Percentiles rank a stretch among this genome's conserved stretches.
These are phyloP conservation scores for Eutrema japonicum DNA, from an alignment of 345 rosid species.

Conservation along the genomic window DNA sequence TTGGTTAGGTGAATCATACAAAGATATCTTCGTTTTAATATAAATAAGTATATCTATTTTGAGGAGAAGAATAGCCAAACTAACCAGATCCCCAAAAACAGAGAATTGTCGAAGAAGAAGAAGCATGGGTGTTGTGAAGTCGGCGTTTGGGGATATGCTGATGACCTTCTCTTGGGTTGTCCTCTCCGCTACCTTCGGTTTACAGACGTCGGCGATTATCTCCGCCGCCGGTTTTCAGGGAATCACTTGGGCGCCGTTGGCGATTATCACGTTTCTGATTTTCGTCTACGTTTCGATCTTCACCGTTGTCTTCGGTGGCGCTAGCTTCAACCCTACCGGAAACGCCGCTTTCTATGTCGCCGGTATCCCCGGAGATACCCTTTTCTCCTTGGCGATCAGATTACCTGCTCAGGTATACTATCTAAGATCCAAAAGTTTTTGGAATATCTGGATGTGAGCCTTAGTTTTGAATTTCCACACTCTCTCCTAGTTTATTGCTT, in stretches of 20 bases:
- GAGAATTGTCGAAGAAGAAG: conserved; percentile 21
- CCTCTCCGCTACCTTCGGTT: conserved; percentile 64
- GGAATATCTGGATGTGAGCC: background rate
- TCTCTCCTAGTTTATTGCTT: background rate
- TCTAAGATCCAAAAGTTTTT: conserved; percentile 23
- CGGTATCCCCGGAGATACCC: conserved; percentile 74
- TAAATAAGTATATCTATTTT: background rate
- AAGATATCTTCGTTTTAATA: conserved; percentile 30
- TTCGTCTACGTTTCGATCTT: conserved; percentile 73
- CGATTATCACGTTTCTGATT: conserved; percentile 59
- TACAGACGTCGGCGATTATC: conserved; percentile 57
- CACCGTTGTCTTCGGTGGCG: conserved; percentile 72
- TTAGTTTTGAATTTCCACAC: conserved; percentile 4
- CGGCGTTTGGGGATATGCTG: conserved; percentile 72
- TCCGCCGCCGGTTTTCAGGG: conserved; percentile 54
- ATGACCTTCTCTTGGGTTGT: conserved; percentile 82
- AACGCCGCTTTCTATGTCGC: conserved; percentile 85
- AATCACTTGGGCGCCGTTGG: conserved; percentile 56
- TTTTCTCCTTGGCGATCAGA: conserved; percentile 83
- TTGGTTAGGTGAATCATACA: conserved; percentile 41
- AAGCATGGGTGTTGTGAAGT: conserved; percentile 61
- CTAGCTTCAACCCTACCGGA: conserved; percentile 91
- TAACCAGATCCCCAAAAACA: conserved; percentile 36
- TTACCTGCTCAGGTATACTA: conserved; percentile 83
- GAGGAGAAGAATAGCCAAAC: conserved; percentile 13